Base-by-base conservation (phyloP, 2,329 filamentous ascomycete species). In the Knoxdaviesia proteae region DNA sequence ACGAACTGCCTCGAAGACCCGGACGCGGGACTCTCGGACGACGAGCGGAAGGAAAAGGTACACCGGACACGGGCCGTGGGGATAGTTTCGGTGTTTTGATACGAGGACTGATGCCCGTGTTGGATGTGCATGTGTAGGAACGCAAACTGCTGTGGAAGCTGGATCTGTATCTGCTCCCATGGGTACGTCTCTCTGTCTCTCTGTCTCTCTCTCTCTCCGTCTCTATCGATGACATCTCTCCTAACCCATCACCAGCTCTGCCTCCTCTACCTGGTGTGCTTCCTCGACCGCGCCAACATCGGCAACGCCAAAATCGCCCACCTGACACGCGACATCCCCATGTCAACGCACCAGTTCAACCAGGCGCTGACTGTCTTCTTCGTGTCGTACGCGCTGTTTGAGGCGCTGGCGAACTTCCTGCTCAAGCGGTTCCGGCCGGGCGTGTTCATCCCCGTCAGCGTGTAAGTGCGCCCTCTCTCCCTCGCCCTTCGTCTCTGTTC, bases 321-420 rank as follows among this genome's bases (percentile, higher is more conserved):
- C 41, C 57, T 74, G 7, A 49, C 58, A 32, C 49, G 64, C 7
- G 74, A 80, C 45, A 61, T 90, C 10, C 49, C 68, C 33, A 71
- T 88, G 65, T 67, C 67, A 0, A 65, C 69, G 3, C 58, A 64
- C 5, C 65, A 80, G 53, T 93, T 86, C 61, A 87, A 87, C 56
- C 65, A 71, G 29, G 71, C 77, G 0, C 65, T 93, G 6, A 83
- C 80, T 34, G 79, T 92, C 50, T 93, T 93, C 62, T 93, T 92
- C 61, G 67, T 92, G 41, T 84, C 80, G 0, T 94, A 94, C 55
- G 69, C 81, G 2, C 59, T 86, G 34, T 86, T 84, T 48, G 84
- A 90, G 56, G 74, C 76, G 0, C 51, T 86, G 38, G 84, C 82
- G 46, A 92, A 93, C 55, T 64, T 88, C 39, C 59, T 93, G 30